Percentiles rank a stretch among this genome's conserved stretches.
Conservation (phyloP, 2,329 filamentous ascomycete genomes). For the Keithomyces neogunnii region DNA sequence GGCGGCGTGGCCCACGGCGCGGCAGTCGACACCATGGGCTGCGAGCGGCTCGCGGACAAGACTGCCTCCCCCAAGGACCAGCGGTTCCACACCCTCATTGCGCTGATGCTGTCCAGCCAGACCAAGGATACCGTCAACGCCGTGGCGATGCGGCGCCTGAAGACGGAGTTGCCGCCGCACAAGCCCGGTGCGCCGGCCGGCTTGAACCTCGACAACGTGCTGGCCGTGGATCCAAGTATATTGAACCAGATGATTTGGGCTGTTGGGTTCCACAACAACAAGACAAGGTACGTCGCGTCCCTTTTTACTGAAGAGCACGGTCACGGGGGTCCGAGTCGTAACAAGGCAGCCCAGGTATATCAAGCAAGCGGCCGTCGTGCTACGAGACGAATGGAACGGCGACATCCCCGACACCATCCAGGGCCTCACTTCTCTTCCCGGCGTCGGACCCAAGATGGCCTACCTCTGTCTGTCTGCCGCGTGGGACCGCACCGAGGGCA, state of each 20-base stretch:
- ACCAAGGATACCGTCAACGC: slow-evolving; percentile 90
- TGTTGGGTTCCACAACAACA: slow-evolving; percentile 93
- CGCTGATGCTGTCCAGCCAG: slow-evolving; percentile 86
- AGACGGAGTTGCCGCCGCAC: slow-evolving; percentile 59
- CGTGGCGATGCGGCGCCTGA: slow-evolving; percentile 69
- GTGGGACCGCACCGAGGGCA: slow-evolving; percentile 59
- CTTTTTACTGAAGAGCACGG: not conserved
- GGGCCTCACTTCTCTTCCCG: slow-evolving; percentile 68
- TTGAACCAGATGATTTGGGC: slow-evolving; percentile 70
- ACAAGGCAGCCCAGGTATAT: slow-evolving; percentile 39
- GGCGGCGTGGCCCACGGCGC: slow-evolving; percentile 57
- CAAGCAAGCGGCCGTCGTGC: slow-evolving; percentile 63
- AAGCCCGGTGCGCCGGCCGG: slow-evolving; percentile 35
- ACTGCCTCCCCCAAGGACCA: slow-evolving; percentile 44
- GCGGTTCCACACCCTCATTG: slow-evolving; percentile 78
- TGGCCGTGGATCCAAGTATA: slow-evolving; percentile 57
- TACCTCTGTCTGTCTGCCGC: slow-evolving; percentile 75
- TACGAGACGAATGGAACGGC: slow-evolving; percentile 59
- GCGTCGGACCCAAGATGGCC: slow-evolving; percentile 92
- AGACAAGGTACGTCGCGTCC: slow-evolving; percentile 51
- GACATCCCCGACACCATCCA: slow-evolving; percentile 77
- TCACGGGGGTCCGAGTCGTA: not conserved
- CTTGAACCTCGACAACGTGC: slow-evolving; percentile 68
- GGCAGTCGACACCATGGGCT: slow-evolving; percentile 96
- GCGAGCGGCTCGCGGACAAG: slow-evolving; percentile 61